phyloP scores from a whole-genome alignment of 768 basidiomycete genomes.

The Rickenella mellea region DNA sequence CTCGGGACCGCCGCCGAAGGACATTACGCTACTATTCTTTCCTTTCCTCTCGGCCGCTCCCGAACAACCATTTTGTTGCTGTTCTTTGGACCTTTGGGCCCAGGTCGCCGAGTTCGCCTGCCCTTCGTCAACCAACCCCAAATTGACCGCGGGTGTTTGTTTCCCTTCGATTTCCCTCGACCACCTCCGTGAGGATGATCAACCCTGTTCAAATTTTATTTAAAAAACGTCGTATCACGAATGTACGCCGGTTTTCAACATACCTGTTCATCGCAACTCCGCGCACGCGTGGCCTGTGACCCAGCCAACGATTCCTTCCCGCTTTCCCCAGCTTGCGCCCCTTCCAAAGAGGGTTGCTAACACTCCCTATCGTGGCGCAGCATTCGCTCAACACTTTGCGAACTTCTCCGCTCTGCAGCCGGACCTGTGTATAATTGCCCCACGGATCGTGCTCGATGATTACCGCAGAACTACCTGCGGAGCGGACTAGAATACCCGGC shows the following conservation, averaged over 20 bases:
- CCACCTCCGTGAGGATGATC: slow-evolving; percentile 98
- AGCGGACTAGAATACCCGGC: slow-evolving; percentile 74
- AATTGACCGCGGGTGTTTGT: slow-evolving; percentile 86
- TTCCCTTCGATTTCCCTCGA: slow-evolving; percentile 93
- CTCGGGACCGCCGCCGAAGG: background rate
- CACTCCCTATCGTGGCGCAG: slow-evolving; percentile 82
- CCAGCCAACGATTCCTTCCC: slow-evolving; percentile 81
- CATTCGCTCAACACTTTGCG: slow-evolving; percentile 75
- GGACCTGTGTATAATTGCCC: slow-evolving; percentile 71
- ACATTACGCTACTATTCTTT: slow-evolving; percentile 24
- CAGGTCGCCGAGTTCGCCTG: slow-evolving; percentile 85
- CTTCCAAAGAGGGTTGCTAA: slow-evolving; percentile 89
- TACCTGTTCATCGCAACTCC: slow-evolving; percentile 98
- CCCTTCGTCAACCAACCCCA: slow-evolving; percentile 94
- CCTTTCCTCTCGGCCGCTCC: slow-evolving; percentile 72
- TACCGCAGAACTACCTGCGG: slow-evolving; percentile 81
- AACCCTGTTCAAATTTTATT: slow-evolving; percentile 31
- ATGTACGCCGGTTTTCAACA: slow-evolving; percentile 15
- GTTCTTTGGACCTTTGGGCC: slow-evolving; percentile 82
- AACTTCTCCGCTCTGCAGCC: slow-evolving; percentile 88
- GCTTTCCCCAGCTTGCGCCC: slow-evolving; percentile 83
- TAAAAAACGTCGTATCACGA: background rate
- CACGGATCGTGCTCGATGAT: slow-evolving; percentile 69
- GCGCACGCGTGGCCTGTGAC: slow-evolving; percentile 74
- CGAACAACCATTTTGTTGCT: slow-evolving; percentile 85